Base-by-base conservation (phyloP, 441 rosid species). In the Biscutella laevigata region DNA sequence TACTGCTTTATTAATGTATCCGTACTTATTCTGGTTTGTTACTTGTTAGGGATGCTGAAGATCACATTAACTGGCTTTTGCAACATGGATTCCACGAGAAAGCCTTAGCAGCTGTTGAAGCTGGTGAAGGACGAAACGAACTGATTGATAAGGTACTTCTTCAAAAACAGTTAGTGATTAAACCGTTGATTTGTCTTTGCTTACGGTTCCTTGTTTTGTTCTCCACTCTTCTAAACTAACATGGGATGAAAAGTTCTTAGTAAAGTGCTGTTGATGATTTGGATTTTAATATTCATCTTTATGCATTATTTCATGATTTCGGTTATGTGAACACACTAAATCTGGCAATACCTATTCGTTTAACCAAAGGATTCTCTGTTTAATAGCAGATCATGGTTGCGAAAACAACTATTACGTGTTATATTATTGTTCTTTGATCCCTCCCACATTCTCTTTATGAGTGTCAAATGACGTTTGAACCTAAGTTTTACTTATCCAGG, bases 51-150 rank as follows among this genome's bases (percentile, higher is more conserved):
- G 99, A 86, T 76, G 82, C 96, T 50, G 99, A 92, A 75, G 97
- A 92, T 77, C 99, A 92, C 64, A 86, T 92, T 58, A 74, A 92
- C 47, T 92, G 99, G 99, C 99, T 92, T 74, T 84, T 92, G 64
- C 90, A 88, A 72, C 96, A 88, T 73, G 95, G 95, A 35, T 84
- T 83, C 74, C 97, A 92, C 67, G 99, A 92, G 73, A 92, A 92
- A 75, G 99, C 99, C 57, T 72, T 92, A 67, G 99, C 86, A 45
- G 97, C 99, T 45, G 99, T 82, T 64, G 99, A 92, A 77, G 95
- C 97, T 33, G 95, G 91, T 57, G 95, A 84, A 67, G 97, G 94
- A 64, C 82, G 87, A 37, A 84, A 82, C 67, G 96, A 88, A 72
- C 94, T 92, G 52, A 67, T 92, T 67, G 97, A 92, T 61, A 90